Evolutionary conservation across 176 grass and related monocot genomes (phyloP).

Genomic region (Carex cristatella): DNA sequence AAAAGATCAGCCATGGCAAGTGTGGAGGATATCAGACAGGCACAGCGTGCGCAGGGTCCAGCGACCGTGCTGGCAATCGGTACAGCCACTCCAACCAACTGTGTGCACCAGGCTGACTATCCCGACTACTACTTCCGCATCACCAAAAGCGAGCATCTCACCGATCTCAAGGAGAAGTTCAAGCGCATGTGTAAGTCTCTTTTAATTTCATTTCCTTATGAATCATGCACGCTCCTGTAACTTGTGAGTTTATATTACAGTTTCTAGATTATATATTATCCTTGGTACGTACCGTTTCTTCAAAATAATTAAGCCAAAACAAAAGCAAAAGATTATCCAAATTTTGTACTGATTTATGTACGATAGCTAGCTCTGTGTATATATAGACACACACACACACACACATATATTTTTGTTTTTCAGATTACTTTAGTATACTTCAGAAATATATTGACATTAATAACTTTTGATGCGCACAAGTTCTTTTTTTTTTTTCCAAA

Average conservation of each 20-base stretch:
- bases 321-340: not conserved
- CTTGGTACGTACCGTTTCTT: not conserved
- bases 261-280: not conserved
- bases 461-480: not conserved
- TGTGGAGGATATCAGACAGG: constrained; percentile 65
- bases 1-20: constrained; percentile 28
- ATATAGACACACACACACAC: too few relatives aligned
- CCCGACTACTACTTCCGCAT: constrained; percentile 92
- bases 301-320: not conserved
- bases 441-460: not conserved
- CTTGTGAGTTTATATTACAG: not conserved
- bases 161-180: constrained; percentile 97
- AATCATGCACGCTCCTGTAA: not conserved
- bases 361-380: not conserved
- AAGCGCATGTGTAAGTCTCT: constrained; percentile 72
- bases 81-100: constrained; percentile 73
- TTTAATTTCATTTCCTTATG: not conserved
- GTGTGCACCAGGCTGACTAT: constrained; percentile 83
- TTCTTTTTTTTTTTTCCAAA: not conserved
- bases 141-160: constrained; percentile 86
- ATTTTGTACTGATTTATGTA: not conserved
- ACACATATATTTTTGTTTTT: not conserved
- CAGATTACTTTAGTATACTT: not conserved
- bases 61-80: constrained; percentile 80
- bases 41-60: constrained; percentile 66